These are phyloP conservation scores for Meyerozyma athensensis DNA, from an alignment of 1,139 yeast genomes.

Conservation along the genomic window DNA sequence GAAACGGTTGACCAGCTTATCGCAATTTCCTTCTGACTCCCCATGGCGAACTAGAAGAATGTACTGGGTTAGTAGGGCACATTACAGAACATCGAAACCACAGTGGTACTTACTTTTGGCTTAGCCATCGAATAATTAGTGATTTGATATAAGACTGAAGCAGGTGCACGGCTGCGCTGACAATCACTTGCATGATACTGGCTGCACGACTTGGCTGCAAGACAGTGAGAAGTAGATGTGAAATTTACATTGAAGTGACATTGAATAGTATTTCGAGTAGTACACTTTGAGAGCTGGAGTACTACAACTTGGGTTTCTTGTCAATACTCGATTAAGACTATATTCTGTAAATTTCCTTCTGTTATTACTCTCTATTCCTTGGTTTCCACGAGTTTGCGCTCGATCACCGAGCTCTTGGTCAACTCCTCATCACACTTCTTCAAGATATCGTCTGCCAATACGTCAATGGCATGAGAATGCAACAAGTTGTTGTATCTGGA, in stretches of 20 bases:
- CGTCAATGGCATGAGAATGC: constrained; percentile 64
- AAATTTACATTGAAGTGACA: too few species aligned
- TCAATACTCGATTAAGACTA: too few species aligned
- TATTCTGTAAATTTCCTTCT: not conserved
- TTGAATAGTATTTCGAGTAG: too few species aligned
- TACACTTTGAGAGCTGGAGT: too few species aligned
- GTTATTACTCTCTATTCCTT: not conserved
- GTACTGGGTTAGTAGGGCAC: constrained; percentile 41
- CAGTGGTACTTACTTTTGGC: constrained; percentile 43
- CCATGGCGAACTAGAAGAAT: constrained; percentile 84
- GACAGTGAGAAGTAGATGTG: too few species aligned
- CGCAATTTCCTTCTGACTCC: constrained; percentile 84
- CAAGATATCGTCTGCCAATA: constrained; percentile 61
- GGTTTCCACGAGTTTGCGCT: constrained; percentile 36
- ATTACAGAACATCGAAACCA: too few species aligned
- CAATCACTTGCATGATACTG: not conserved
- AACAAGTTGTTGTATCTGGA: constrained; percentile 71
- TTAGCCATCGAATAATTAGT: constrained; percentile 49
- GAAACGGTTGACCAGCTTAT: constrained; percentile 68
- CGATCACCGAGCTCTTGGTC: constrained; percentile 56
- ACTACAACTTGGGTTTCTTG: too few species aligned
- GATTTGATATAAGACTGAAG: not conserved
- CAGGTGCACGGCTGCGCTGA: not conserved
- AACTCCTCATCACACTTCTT: constrained; percentile 61
- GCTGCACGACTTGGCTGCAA: too few species aligned